Evolutionary conservation across 2,329 filamentous ascomycete species (phyloP).

Genomic region (Hypoxylon sp.): DNA sequence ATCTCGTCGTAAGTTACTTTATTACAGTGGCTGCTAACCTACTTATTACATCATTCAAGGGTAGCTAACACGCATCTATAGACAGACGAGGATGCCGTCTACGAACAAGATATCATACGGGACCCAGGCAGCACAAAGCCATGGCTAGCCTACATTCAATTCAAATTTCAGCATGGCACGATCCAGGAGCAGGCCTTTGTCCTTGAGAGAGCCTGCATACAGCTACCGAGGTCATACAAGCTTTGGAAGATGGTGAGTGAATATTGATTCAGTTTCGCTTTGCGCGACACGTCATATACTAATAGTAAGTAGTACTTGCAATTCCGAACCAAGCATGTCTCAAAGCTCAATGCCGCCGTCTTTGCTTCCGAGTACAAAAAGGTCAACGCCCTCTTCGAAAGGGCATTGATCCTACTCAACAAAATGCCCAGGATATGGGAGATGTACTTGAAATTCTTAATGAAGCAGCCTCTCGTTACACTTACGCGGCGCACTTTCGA

Average conservation of each 20-base stretch:
- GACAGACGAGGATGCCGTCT: constrained; percentile 90
- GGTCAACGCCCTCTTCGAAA: constrained; percentile 94
- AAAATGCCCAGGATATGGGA: constrained; percentile 99
- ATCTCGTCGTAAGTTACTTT: constrained; percentile 61
- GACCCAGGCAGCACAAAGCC: constrained; percentile 89
- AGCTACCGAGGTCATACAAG: constrained; percentile 96
- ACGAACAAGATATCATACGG: constrained; percentile 95
- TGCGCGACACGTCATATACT: constrained; percentile 37
- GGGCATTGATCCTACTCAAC: constrained; percentile 91
- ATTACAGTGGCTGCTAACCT: neutral
- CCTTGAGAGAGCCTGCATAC: constrained; percentile 90
- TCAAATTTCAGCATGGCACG: constrained; percentile 89
- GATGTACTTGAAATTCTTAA: constrained; percentile 92
- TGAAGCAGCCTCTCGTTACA: constrained; percentile 92
- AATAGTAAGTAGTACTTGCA: constrained; percentile 77
- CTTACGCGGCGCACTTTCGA: constrained; percentile 90
- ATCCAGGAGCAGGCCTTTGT: constrained; percentile 87
- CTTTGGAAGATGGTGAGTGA: constrained; percentile 89
- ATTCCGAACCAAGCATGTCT: constrained; percentile 85
- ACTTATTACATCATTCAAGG: neutral
- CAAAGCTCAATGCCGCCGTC: constrained; percentile 84
- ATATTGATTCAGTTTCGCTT: constrained; percentile 17
- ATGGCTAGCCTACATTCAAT: constrained; percentile 94
- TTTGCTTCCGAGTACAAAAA: constrained; percentile 88
- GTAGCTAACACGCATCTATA: constrained; percentile 58